Evolutionary conservation across 108 stramenopile species (phyloP), one percentile per base, ranked within the genome.

Genomic region (Nitzschia palea): DNA sequence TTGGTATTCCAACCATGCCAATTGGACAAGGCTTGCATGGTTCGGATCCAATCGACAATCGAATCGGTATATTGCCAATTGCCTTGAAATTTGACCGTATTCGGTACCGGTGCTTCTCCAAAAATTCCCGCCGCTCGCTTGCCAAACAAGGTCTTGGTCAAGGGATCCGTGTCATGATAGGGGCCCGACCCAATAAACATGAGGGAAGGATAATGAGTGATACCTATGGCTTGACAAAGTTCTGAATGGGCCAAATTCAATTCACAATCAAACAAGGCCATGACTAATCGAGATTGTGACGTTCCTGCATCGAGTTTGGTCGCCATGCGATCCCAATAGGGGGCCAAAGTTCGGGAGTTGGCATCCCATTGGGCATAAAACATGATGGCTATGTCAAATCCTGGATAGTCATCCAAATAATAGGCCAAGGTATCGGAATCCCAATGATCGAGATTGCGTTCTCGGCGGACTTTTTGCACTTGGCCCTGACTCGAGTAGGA

Each of bases 241-340:
- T 66, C 35, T 40, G 55, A 51, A 57, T 89, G 91, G 17, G 67
- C 43, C 3, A 63, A n/a, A 65, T 85, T 62, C 44, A 70, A 44
- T 62, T 93, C 91, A 48, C 91, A 93, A 70, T 93, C 88, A 66
- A 93, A 89, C 15, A 88, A 44, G 4, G 86, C 86, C 91, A 93
- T 81, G 45, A 93, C 64, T 9, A 93, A 37, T 22, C 76, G 65
- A 28, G 81, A 80, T 12, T 72, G 42, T 0, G n/a, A 40, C 0
- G 66, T 73, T 48, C 88, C 91, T 9, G 91, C 91, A 43, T 84
- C 35, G 42, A 88, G 26, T 36, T 80, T 60, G 25, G 74, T 62
- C 5, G 82, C 88, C 34, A 93, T 93, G 10, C 64, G 73, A 53
- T 85, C 86, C 82, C 83, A 93, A 32, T 76, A 73, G 34, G 86